Conservation (phyloP, 345 rosid genomes). For the Gossypium bickii region DNA sequence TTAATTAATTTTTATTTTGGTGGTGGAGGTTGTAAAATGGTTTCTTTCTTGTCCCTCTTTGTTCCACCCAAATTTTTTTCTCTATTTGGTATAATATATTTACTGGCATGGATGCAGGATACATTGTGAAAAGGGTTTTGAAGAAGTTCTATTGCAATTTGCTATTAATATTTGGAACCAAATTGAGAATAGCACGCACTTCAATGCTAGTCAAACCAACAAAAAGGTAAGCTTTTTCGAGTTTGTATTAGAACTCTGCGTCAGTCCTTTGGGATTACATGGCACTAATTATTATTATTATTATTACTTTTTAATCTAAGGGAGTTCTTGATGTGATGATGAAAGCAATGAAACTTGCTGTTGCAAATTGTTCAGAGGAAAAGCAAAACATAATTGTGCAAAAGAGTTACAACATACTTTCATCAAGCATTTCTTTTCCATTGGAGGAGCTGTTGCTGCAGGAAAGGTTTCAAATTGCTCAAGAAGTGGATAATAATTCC, state of each 20-base stretch:
- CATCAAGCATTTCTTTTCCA: slow-evolving; percentile 42
- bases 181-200: slow-evolving; percentile 42
- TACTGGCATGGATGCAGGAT: slow-evolving; percentile 43
- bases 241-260: background rate
- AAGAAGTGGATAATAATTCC: slow-evolving; percentile 31
- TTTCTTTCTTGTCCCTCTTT: background rate
- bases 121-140: slow-evolving; percentile 52
- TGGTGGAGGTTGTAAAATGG: background rate
- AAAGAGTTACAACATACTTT: slow-evolving; percentile 53
- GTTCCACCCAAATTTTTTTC: background rate
- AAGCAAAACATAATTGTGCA: slow-evolving; percentile 61
- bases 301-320: slow-evolving; percentile 29
- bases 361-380: slow-evolving; percentile 58
- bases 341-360: slow-evolving; percentile 59
- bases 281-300: background rate
- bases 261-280: background rate
- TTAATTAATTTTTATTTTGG: background rate
- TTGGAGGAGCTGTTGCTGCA: slow-evolving; percentile 34
- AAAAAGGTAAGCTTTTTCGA: slow-evolving; percentile 40
- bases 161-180: slow-evolving; percentile 60
- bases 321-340: slow-evolving; percentile 64
- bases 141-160: slow-evolving; percentile 47
- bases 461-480: slow-evolving; percentile 31
- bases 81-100: background rate
- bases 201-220: slow-evolving; percentile 21